phyloP scores from a whole-genome alignment of 1,284 basidiomycete genomes.

The Exsudoporus floridanus region DNA sequence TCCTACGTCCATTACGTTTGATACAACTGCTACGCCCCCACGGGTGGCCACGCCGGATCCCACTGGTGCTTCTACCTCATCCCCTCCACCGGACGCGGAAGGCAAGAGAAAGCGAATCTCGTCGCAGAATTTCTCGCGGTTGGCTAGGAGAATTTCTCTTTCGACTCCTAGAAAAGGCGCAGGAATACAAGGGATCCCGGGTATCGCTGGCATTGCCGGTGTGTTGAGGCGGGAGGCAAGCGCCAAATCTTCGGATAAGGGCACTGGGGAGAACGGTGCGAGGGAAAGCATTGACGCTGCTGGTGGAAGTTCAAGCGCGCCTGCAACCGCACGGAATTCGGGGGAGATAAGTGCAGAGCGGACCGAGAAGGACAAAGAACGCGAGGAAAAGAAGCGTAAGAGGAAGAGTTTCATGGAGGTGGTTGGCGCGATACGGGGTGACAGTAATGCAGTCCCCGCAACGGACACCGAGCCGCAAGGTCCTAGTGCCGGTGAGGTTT shows the following conservation, averaged over 20 bases:
- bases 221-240: constrained; percentile 36
- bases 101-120: constrained; percentile 75
- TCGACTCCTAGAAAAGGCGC: constrained; percentile 59
- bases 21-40: constrained; percentile 42
- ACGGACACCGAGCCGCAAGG: constrained; percentile 20
- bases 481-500: constrained; percentile 15
- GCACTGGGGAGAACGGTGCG: constrained; percentile 17
- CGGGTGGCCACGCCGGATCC: constrained; percentile 66
- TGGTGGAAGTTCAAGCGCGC: constrained; percentile 29
- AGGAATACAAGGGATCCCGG: constrained; percentile 50
- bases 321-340: constrained; percentile 36
- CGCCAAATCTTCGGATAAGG: constrained; percentile 36
- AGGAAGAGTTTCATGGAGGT: constrained; percentile 41
- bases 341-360: constrained; percentile 54
- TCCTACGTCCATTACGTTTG: constrained; percentile 48
- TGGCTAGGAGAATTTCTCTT: constrained; percentile 71
- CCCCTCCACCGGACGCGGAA: constrained; percentile 66
- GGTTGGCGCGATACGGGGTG: constrained; percentile 26
- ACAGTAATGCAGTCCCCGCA: constrained; percentile 10
- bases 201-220: constrained; percentile 31
- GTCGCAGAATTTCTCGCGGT: constrained; percentile 78
- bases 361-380: constrained; percentile 47
- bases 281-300: constrained; percentile 34
- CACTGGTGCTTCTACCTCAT: constrained; percentile 40
- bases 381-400: constrained; percentile 52